phyloP scores from a whole-genome alignment of 106 monocot species.

The Chionographis japonica region DNA sequence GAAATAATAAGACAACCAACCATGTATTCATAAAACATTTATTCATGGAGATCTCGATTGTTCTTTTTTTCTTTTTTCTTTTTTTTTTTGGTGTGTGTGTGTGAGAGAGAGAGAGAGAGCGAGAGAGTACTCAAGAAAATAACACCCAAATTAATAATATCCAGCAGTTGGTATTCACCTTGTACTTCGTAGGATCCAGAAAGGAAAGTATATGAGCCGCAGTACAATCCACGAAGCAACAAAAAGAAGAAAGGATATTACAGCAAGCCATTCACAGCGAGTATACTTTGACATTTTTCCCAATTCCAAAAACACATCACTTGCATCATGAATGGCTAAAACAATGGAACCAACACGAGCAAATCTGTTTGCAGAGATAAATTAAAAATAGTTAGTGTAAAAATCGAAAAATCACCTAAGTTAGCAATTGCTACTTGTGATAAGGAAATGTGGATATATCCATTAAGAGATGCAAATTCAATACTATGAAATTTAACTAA shows the following conservation, averaged over 20 bases:
- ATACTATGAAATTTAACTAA: too few species aligned
- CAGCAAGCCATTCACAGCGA: slow-evolving; percentile 59
- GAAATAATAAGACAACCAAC: too few species aligned
- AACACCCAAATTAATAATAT: not conserved
- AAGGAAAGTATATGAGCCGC: slow-evolving; percentile 79
- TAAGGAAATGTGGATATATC: too few species aligned
- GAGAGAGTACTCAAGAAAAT: too few species aligned
- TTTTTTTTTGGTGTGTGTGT: too few species aligned
- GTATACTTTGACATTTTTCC: slow-evolving; percentile 95
- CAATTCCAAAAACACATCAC: slow-evolving; percentile 85
- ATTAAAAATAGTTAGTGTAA: not conserved
- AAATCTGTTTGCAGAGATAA: slow-evolving; percentile 47
- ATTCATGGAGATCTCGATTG: too few species aligned
- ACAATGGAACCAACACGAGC: slow-evolving; percentile 87
- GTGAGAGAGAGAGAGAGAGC: too few species aligned
- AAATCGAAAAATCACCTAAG: too few species aligned
- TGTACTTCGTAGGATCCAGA: slow-evolving; percentile 88
- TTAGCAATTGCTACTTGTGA: too few species aligned
- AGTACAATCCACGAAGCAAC: slow-evolving; percentile 68
- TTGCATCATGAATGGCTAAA: slow-evolving; percentile 91
- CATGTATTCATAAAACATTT: too few species aligned
- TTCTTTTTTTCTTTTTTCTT: too few species aligned
- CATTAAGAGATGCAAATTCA: too few species aligned
- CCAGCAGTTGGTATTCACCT: slow-evolving; percentile 39
- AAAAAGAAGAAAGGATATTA: slow-evolving; percentile 55